These are phyloP conservation scores for Boletus subcaerulescens DNA, from an alignment of 768 basidiomycete genomes.

Conservation along the genomic window DNA sequence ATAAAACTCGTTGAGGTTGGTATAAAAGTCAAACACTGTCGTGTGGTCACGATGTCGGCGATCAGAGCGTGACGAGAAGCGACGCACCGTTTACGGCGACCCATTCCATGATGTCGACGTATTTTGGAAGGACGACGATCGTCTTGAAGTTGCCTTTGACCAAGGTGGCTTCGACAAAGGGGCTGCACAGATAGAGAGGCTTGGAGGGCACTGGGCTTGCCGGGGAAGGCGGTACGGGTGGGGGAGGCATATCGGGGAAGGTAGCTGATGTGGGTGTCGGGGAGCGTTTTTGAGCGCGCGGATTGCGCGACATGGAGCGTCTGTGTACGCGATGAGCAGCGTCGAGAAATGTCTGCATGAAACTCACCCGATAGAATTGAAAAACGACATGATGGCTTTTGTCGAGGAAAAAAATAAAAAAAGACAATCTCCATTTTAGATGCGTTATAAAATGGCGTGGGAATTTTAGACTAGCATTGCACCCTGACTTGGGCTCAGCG, in stretches of 20 bases:
- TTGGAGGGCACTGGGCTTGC: constrained; percentile 36
- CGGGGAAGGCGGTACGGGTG: constrained; percentile 41
- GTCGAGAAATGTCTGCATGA: background rate
- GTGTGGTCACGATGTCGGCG: background rate
- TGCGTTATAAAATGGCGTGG: background rate
- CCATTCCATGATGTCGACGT: constrained; percentile 96
- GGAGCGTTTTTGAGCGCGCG: constrained; percentile 68
- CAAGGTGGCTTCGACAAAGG: constrained; percentile 91
- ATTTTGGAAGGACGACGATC: constrained; percentile 94
- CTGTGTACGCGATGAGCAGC: constrained; percentile 34
- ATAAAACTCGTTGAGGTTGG: constrained; percentile 96
- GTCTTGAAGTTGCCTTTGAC: constrained; percentile 99
- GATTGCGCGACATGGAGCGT: constrained; percentile 72
- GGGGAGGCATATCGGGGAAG: constrained; percentile 45
- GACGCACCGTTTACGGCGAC: constrained; percentile 88
- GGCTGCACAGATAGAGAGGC: constrained; percentile 87
- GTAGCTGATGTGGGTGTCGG: constrained; percentile 72
- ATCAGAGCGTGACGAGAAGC: no score
- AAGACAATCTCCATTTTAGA: background rate
- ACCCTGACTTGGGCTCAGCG: no score
- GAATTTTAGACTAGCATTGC: background rate
- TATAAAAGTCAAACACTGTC: constrained; percentile 94
- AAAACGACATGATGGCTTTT: constrained; percentile 62
- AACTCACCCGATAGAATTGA: constrained; percentile 74
- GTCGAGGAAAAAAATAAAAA: background rate